phyloP scores from a whole-genome alignment of 2,329 filamentous ascomycete species.

The Neofusicoccum laricinum region DNA sequence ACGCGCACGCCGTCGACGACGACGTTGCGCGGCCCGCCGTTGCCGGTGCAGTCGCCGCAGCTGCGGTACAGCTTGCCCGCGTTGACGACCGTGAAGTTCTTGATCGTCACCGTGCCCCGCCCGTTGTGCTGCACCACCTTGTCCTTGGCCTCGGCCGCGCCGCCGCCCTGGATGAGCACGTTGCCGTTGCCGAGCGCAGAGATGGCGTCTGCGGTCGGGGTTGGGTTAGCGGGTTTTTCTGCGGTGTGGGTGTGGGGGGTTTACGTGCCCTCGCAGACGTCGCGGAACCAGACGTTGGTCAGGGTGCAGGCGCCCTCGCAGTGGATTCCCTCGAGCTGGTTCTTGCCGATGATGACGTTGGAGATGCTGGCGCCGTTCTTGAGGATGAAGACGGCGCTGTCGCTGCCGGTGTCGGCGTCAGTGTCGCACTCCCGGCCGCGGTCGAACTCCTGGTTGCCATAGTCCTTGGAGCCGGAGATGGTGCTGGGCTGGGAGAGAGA shows the following conservation, averaged over 20 bases:
- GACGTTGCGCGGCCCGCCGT: slow-evolving; percentile 34
- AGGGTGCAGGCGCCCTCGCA: slow-evolving; percentile 50
- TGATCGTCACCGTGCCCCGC: slow-evolving; percentile 28
- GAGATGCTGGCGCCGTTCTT: slow-evolving; percentile 46
- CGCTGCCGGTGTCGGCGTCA: slow-evolving; percentile 40
- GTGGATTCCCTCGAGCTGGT: slow-evolving; percentile 49
- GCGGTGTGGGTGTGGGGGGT: no score
- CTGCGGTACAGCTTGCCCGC: slow-evolving; percentile 31
- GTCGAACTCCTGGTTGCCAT: slow-evolving; percentile 36
- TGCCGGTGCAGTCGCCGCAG: slow-evolving; percentile 31
- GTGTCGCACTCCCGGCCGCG: slow-evolving; percentile 38
- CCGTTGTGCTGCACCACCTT: slow-evolving; percentile 35
- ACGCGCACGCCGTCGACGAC: slow-evolving; percentile 34
- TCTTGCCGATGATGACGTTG: slow-evolving; percentile 47
- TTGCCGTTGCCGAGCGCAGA: slow-evolving; percentile 26
- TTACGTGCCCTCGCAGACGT: slow-evolving; percentile 33
- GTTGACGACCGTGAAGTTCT: slow-evolving; percentile 29
- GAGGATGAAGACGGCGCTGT: slow-evolving; percentile 46
- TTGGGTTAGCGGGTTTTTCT: slow-evolving; percentile 34
- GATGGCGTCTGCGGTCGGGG: slow-evolving; percentile 33
- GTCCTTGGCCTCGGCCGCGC: slow-evolving; percentile 26
- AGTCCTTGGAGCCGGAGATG: slow-evolving; percentile 20
- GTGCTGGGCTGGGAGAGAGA: slow-evolving; percentile 27
- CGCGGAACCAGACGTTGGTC: slow-evolving; percentile 31
- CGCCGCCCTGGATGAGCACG: slow-evolving; percentile 26